phyloP scores from a whole-genome alignment of 306 rosid genomes.

The Echinosophora koreensis region DNA sequence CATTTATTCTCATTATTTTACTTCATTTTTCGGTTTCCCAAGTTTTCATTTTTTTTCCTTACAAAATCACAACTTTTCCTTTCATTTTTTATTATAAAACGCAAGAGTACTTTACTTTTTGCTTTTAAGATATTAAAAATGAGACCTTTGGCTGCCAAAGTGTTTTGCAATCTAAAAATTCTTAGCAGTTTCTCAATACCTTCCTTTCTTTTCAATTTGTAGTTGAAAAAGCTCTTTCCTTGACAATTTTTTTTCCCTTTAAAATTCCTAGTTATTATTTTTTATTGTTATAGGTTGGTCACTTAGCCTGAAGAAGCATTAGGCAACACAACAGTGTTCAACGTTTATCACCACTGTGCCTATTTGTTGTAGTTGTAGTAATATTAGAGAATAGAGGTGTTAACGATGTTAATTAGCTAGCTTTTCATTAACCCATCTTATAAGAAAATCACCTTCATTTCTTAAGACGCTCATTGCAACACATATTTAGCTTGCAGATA shows the following conservation, averaged over 20 bases:
- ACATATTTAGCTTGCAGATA: constrained; percentile 35
- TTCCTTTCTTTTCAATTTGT: background rate
- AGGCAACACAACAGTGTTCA: background rate
- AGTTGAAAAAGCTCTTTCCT: background rate
- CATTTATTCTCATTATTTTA: too few relatives aligned
- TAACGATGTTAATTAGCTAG: background rate
- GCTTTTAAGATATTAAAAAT: background rate
- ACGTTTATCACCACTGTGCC: background rate
- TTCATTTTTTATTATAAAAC: background rate
- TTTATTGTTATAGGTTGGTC: background rate
- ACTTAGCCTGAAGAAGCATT: background rate
- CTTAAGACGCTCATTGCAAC: constrained; percentile 3
- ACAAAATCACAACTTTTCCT: background rate
- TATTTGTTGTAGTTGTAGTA: background rate
- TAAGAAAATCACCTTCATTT: background rate
- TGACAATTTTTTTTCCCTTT: background rate
- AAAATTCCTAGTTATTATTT: background rate
- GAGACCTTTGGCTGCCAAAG: background rate
- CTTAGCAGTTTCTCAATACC: too few relatives aligned
- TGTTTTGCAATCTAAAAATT: constrained; percentile 2
- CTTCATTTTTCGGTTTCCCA: background rate
- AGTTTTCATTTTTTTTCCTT: background rate
- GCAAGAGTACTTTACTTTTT: background rate
- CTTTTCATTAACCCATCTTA: background rate
- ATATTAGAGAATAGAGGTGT: background rate